Conservation (phyloP, 2,329 filamentous ascomycete genomes). For the Xylaria sp. region DNA sequence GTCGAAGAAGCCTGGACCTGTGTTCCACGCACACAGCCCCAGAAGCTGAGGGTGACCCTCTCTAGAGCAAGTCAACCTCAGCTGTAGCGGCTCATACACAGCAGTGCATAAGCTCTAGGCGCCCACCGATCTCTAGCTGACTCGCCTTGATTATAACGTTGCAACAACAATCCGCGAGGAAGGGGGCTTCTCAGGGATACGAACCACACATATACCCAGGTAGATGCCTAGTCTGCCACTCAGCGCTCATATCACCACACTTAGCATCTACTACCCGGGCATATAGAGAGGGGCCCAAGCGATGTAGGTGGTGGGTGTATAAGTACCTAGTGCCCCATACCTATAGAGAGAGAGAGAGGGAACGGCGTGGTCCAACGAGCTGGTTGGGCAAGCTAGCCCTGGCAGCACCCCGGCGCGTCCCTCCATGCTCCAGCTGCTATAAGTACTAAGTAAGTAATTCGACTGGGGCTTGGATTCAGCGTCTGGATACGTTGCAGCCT, state of each 20-base stretch:
- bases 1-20: background rate
- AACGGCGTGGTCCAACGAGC: slow-evolving; percentile 18
- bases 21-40: slow-evolving; percentile 17
- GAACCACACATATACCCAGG: too few species aligned
- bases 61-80: slow-evolving; percentile 20
- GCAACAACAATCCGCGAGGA: background rate
- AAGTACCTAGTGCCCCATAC: too few species aligned
- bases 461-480: slow-evolving; percentile 13
- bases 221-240: slow-evolving; percentile 20
- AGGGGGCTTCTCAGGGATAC: background rate
- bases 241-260: slow-evolving; percentile 2
- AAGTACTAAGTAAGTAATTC: too few species aligned
- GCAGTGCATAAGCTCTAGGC: slow-evolving; percentile 10
- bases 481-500: slow-evolving; percentile 6
- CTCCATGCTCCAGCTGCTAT: too few species aligned
- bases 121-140: slow-evolving; percentile 2
- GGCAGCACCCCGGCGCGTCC: background rate
- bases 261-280: too few species aligned
- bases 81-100: slow-evolving; percentile 23
- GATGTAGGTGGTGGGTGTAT: too few species aligned
- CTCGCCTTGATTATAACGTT: slow-evolving; percentile 12
- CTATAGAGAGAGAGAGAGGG: background rate
- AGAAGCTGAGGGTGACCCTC: slow-evolving; percentile 15
- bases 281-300: too few species aligned
- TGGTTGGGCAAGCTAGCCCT: slow-evolving; percentile 27